Percentiles rank a stretch among this genome's conserved stretches.
phyloP scores from a whole-genome alignment of 805 yeast species.

The Zygosaccharomyces kombuchaensis region DNA sequence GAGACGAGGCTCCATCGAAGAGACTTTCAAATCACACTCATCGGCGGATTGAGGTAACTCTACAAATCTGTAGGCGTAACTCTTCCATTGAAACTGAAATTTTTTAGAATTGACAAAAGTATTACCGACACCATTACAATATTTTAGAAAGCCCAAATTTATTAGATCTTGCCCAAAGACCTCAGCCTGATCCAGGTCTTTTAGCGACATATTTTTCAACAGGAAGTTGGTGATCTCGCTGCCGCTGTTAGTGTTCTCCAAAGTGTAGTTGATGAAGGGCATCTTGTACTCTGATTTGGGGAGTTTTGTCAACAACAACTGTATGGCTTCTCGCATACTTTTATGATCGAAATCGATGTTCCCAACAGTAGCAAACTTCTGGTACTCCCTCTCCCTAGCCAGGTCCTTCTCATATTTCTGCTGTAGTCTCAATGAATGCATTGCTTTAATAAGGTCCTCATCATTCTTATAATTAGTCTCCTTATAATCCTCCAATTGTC shows the following conservation, averaged over 20 bases:
- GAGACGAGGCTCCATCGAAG: constrained; percentile 13
- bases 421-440: constrained; percentile 23
- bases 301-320: constrained; percentile 43
- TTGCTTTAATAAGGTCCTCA: constrained; percentile 22
- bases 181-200: constrained; percentile 57
- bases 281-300: constrained; percentile 54
- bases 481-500: constrained; percentile 61
- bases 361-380: constrained; percentile 29
- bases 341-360: constrained; percentile 34
- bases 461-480: constrained; percentile 20
- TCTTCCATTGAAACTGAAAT: constrained; percentile 77
- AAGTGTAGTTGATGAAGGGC: constrained; percentile 45
- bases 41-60: constrained; percentile 30
- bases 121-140: constrained; percentile 54
- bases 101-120: constrained; percentile 74
- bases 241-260: constrained; percentile 34
- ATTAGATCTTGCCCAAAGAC: constrained; percentile 68
- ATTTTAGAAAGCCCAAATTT: constrained; percentile 53
- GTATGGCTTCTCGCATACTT: constrained; percentile 39
- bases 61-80: constrained; percentile 56
- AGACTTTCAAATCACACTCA: constrained; percentile 7
- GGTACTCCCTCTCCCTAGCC: constrained; percentile 29
- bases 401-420: constrained; percentile 23
- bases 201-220: constrained; percentile 27
- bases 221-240: constrained; percentile 32